Percentiles rank a stretch among this genome's conserved stretches.
Evolutionary conservation across 371 early-diverging fungal genomes (phyloP).

Genomic region (Mortierella sp.): DNA sequence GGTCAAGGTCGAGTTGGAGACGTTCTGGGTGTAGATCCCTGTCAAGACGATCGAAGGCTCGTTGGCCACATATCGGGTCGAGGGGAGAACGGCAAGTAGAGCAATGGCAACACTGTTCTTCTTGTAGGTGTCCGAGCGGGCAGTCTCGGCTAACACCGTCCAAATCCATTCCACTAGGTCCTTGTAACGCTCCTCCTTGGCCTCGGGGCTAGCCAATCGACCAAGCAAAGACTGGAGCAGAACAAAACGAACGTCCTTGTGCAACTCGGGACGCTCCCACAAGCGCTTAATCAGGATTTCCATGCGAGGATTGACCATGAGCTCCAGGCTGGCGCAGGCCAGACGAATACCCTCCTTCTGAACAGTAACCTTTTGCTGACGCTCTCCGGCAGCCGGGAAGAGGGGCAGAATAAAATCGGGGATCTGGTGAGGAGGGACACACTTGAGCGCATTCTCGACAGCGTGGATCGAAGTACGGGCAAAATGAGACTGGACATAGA

Average conservation of each 20-base stretch:
- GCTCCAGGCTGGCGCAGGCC: constrained; percentile 37
- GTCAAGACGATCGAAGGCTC: not conserved
- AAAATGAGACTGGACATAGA: constrained; percentile 45
- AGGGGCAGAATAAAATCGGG: constrained; percentile 50
- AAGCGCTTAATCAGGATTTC: constrained; percentile 28
- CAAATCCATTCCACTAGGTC: constrained; percentile 35
- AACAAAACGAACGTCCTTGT: constrained; percentile 35
- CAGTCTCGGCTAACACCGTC: constrained; percentile 20
- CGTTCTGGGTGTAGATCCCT: not conserved
- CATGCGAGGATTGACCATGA: constrained; percentile 29
- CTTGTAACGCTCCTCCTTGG: constrained; percentile 32
- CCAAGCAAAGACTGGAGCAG: constrained; percentile 43
- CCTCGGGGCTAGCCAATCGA: constrained; percentile 31
- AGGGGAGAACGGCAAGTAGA: constrained; percentile 36
- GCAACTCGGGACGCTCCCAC: constrained; percentile 31
- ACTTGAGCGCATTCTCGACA: constrained; percentile 54
- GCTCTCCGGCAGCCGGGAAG: constrained; percentile 34
- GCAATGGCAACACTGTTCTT: constrained; percentile 35
- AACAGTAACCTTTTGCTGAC: constrained; percentile 49
- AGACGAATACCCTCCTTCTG: constrained; percentile 55
- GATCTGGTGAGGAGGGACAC: constrained; percentile 20
- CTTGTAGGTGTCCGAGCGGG: constrained; percentile 28
- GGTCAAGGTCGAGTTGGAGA: constrained; percentile 24
- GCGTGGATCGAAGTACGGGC: constrained; percentile 58
- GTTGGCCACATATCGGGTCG: not conserved